Evolutionary conservation across 2,329 filamentous ascomycete genomes (phyloP).

Genomic region (Colletotrichum costaricense): DNA sequence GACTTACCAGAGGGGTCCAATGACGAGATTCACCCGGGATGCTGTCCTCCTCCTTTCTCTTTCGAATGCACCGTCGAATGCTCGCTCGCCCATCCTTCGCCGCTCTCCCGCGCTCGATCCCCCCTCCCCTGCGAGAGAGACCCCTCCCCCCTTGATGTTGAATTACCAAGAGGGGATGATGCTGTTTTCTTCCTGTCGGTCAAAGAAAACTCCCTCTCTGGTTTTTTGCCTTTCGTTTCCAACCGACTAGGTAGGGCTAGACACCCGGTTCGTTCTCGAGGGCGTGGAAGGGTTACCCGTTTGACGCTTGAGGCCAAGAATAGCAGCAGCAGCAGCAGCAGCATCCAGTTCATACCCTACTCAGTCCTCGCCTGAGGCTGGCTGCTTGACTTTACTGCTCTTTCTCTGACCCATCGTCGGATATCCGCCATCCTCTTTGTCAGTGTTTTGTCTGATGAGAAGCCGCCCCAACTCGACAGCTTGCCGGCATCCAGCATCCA

Average conservation of each 20-base stretch:
- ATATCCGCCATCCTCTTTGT: constrained; percentile 20
- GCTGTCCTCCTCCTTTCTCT: not conserved
- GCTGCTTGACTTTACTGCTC: not conserved
- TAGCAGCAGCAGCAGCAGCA: constrained; percentile 13
- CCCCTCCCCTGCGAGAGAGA: not conserved
- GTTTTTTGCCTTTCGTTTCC: constrained; percentile 22
- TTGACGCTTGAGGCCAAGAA: constrained; percentile 15
- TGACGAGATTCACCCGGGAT: constrained; percentile 4
- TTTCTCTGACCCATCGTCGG: constrained; percentile 12
- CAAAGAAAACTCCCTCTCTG: not conserved
- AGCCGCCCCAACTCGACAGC: constrained; percentile 8
- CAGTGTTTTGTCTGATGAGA: constrained; percentile 28
- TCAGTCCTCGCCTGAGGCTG: too few relatives aligned
- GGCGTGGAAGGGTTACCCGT: constrained; percentile 2
- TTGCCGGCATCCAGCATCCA: constrained; percentile 14
- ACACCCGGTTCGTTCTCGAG: not conserved
- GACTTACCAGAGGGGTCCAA: not conserved
- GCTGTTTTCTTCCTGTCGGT: not conserved
- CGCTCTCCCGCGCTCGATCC: constrained; percentile 26
- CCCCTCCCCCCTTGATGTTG: not conserved
- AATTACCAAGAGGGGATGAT: not conserved
- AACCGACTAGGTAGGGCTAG: constrained; percentile 1
- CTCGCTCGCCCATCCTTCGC: constrained; percentile 3
- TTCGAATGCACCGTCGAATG: not conserved
- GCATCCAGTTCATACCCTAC: not conserved